Evolutionary conservation across 495 filamentous ascomycete genomes (phyloP).

Genomic region (Gamarada debralockiae): DNA sequence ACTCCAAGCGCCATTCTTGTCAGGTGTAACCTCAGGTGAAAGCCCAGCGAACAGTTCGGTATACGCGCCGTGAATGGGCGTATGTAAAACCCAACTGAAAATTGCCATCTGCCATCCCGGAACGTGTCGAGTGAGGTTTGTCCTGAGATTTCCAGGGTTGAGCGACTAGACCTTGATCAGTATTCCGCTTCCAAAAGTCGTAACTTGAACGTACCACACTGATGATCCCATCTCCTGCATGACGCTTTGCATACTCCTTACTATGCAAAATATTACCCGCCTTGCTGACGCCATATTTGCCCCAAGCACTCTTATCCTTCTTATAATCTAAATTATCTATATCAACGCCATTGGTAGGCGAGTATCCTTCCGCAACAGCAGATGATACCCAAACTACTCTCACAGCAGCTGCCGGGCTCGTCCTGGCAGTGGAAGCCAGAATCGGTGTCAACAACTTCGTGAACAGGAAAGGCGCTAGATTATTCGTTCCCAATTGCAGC

Average conservation of each 20-base stretch:
- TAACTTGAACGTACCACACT: slow-evolving; percentile 16
- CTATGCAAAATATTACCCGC: slow-evolving; percentile 33
- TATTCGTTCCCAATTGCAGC: slow-evolving; percentile 39
- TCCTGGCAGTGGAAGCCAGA: slow-evolving; percentile 32
- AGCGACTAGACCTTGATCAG: slow-evolving; percentile 18
- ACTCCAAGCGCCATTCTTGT: slow-evolving; percentile 21
- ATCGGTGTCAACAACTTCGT: slow-evolving; percentile 40
- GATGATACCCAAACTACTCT: slow-evolving; percentile 41
- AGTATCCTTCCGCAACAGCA: slow-evolving; percentile 24
- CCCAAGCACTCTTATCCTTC: slow-evolving; percentile 8
- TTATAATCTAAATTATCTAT: slow-evolving; percentile 30
- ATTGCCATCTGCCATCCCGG: background rate
- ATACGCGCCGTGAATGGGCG: slow-evolving; percentile 35
- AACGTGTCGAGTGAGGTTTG: slow-evolving; percentile 35
- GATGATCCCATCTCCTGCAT: slow-evolving; percentile 27
- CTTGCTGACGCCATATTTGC: slow-evolving; percentile 38
- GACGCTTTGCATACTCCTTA: slow-evolving; percentile 31
- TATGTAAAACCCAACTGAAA: slow-evolving; percentile 25
- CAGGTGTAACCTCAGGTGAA: slow-evolving; percentile 28
- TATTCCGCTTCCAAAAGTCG: too few relatives aligned
- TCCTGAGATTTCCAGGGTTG: slow-evolving; percentile 41
- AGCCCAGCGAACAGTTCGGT: slow-evolving; percentile 39
- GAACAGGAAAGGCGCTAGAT: slow-evolving; percentile 37
- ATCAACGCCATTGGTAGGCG: slow-evolving; percentile 29
- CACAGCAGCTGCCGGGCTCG: slow-evolving; percentile 29